phyloP scores from a whole-genome alignment of 768 basidiomycete genomes.

The Suillus decipiens region DNA sequence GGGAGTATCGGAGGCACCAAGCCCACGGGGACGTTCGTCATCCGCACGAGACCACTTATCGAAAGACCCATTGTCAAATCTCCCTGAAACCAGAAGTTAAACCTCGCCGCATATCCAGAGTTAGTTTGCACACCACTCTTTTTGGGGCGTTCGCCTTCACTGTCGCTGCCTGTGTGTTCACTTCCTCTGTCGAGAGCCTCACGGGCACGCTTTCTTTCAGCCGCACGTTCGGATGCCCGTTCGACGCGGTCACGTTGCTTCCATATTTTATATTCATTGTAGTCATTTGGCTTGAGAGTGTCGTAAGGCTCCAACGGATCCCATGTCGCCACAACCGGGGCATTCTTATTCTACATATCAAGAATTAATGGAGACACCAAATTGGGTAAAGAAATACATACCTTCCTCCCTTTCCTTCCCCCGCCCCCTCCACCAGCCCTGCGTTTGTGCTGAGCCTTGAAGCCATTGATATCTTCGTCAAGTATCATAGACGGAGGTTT shows the following conservation, averaged over 20 bases:
- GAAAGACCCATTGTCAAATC: constrained; percentile 42
- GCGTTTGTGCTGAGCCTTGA: constrained; percentile 60
- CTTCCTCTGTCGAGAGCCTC: constrained; percentile 49
- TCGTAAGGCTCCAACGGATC: constrained; percentile 83
- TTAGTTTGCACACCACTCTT: constrained; percentile 57
- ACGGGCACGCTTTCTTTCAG: constrained; percentile 60
- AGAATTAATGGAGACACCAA: constrained; percentile 9
- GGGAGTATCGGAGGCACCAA: constrained; percentile 24
- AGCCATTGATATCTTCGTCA: constrained; percentile 88
- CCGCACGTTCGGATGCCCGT: constrained; percentile 58
- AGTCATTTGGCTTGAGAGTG: constrained; percentile 82
- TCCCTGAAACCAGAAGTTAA: constrained; percentile 21
- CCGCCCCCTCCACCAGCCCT: constrained; percentile 55
- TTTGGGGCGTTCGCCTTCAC: constrained; percentile 65
- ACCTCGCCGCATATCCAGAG: constrained; percentile 28
- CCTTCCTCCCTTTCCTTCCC: constrained; percentile 62
- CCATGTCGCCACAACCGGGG: constrained; percentile 58
- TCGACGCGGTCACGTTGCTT: constrained; percentile 77
- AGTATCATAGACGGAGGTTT: constrained; percentile 90
- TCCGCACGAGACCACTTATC: constrained; percentile 60
- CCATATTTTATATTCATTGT: constrained; percentile 85
- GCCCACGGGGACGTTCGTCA: constrained; percentile 39
- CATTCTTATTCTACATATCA: constrained; percentile 57
- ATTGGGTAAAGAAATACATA: constrained; percentile 25
- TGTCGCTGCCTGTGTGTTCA: constrained; percentile 66